Base-by-base conservation (phyloP, 306 rosid genomes). In the Rosa rugosa region DNA sequence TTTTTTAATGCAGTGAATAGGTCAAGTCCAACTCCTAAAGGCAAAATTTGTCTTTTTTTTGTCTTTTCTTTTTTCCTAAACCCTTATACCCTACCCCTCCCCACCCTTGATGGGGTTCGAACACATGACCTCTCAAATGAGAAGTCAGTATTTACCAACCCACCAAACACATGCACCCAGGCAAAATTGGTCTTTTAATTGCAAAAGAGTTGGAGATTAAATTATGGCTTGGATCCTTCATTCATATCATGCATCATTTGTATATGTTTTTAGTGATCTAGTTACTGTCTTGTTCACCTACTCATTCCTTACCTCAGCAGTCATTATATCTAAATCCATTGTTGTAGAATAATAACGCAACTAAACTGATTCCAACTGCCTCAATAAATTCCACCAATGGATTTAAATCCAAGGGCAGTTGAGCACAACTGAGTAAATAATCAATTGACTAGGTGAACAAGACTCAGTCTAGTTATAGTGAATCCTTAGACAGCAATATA, bases 21-120 rank as follows among this genome's bases (percentile, higher is more conserved):
- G 75, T 71, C 40, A 70, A 14, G 25, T 44, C 74, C 16, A 45
- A 71, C 57, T 71, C 25, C 14, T 71, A 25, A 13, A 27, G 59
- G 40, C 41, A 50, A 51, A 66, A 8, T 36, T 38, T 18, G 9
- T 63, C 45, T 18, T 31, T 31, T 31, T 31, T 31, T 31, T 31
- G 2, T 31, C 36, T 31, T 27, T 27, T 27, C 31, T 27, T 27
- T 1, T 27, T 27, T 27, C 31, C 31, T 27, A 27, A 27, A 27
- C 36, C 36, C 36, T 31, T 31, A 31, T 1, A 31, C 36, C 36
- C 36, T 3, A 31, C 36, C 36, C 36, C 36, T 31, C 36, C 36
- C 3, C 36, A 31, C 36, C 36, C 36, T 31, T 31, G 36, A 31
- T 31, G 36, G 36, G 36, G 36, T 31, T 31, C 36, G 36, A 31